Conservation (phyloP, 352 stramenopile species). For the Phytophthora fragariae region DNA sequence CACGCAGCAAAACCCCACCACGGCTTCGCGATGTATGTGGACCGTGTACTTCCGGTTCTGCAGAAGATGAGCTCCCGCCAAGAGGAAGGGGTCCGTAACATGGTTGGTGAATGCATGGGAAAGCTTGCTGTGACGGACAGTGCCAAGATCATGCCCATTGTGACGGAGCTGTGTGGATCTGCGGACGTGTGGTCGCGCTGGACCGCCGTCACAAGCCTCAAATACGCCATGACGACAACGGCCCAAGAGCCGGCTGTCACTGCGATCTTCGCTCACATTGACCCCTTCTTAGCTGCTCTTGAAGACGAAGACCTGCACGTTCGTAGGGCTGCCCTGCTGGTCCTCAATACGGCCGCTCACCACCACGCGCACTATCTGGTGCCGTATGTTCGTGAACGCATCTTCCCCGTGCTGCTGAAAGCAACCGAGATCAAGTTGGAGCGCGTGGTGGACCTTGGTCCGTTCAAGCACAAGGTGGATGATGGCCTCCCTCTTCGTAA, state of each 20-base stretch:
- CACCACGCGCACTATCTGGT: constrained; percentile 90
- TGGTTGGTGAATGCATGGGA: constrained; percentile 98
- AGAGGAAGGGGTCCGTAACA: constrained; percentile 97
- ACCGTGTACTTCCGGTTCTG: constrained; percentile 94
- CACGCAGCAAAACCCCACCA: constrained; percentile 80
- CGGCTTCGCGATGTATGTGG: constrained; percentile 77
- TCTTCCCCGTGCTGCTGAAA: constrained; percentile 93
- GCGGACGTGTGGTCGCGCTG: constrained; percentile 73
- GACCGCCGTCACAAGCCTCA: constrained; percentile 94
- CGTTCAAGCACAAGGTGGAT: constrained; percentile 99
- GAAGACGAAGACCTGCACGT: constrained; percentile 96
- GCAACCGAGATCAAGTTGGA: constrained; percentile 95
- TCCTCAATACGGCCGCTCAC: constrained; percentile 97
- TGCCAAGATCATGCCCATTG: constrained; percentile 86
- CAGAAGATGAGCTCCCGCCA: constrained; percentile 92
- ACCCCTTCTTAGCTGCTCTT: constrained; percentile 93
- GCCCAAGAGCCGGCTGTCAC: constrained; percentile 45
- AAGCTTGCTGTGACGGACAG: constrained; percentile 94
- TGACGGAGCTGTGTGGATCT: constrained; percentile 85
- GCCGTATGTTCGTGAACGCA: constrained; percentile 82
- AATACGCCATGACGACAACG: constrained; percentile 80
- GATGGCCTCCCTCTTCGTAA: constrained; percentile 89
- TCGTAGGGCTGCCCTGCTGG: constrained; percentile 94
- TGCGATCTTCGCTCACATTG: constrained; percentile 77
- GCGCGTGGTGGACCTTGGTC: constrained; percentile 97